A percentile compares a stretch with the other conserved stretches of the same genome.
phyloP scores from a whole-genome alignment of 2,329 filamentous ascomycete genomes.

The Penicillium sp. region DNA sequence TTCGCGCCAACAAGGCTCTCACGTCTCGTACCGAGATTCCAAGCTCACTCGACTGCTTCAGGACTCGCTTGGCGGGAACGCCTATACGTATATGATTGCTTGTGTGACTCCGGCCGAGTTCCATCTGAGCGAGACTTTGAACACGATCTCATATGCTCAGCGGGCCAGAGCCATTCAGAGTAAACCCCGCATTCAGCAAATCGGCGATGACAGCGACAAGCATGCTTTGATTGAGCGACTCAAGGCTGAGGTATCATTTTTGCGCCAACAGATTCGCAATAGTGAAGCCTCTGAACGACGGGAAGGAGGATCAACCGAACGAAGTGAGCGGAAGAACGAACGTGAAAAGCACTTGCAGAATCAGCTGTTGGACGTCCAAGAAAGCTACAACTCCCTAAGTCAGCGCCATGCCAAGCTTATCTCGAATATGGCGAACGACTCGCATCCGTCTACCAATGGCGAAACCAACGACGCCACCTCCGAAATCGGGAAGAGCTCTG shows the following conservation, averaged over 20 bases:
- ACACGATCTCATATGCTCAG: constrained; percentile 96
- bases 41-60: constrained; percentile 91
- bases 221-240: constrained; percentile 89
- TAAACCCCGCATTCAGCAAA: constrained; percentile 92
- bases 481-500: constrained; percentile 70
- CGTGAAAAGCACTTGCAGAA: constrained; percentile 90
- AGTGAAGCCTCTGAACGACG: constrained; percentile 66
- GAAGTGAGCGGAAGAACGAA: constrained; percentile 75
- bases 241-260: constrained; percentile 87
- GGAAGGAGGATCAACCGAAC: constrained; percentile 61
- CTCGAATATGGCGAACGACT: constrained; percentile 83
- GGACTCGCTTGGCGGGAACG: constrained; percentile 93
- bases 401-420: constrained; percentile 94
- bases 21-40: constrained; percentile 98
- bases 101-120: constrained; percentile 97
- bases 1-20: constrained; percentile 78
- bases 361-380: constrained; percentile 85
- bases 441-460: constrained; percentile 53
- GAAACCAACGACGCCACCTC: constrained; percentile 50
- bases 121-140: constrained; percentile 93
- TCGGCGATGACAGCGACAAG: constrained; percentile 86
- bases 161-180: constrained; percentile 94
- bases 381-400: constrained; percentile 89
- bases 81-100: constrained; percentile 99
- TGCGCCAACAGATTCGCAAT: constrained; percentile 88